Evolutionary conservation across 257 asterid species (phyloP).

Genomic region (Solanum pennellii): DNA sequence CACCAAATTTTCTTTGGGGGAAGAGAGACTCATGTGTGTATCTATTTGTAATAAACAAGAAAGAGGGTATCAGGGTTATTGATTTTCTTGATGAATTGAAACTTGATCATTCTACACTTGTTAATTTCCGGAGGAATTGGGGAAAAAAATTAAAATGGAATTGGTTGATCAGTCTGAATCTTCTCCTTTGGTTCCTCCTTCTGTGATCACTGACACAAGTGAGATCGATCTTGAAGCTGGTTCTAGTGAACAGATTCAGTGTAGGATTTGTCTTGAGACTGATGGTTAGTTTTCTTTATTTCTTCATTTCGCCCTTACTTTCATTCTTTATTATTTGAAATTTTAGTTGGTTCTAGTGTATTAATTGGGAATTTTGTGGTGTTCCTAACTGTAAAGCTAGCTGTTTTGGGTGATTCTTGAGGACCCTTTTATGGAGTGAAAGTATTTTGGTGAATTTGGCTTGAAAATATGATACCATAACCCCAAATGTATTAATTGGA

Average conservation of each 20-base stretch:
- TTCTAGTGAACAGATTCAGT: conserved; percentile 91
- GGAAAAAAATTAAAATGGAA: conserved; percentile 36
- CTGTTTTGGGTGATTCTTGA: not conserved
- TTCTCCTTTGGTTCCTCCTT: conserved; percentile 64
- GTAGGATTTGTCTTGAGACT: conserved; percentile 95
- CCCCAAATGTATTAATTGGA: not conserved
- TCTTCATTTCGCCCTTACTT: not conserved
- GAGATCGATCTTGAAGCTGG: conserved; percentile 97
- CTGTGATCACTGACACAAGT: conserved; percentile 41
- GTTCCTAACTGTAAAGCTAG: not conserved
- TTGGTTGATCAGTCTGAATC: conserved; percentile 41
- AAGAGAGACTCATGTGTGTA: not conserved
- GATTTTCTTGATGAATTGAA: not conserved
- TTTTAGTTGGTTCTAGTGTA: not conserved
- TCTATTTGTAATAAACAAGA: not conserved
- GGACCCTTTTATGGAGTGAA: not conserved
- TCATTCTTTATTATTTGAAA: not conserved
- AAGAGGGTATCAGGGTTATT: not conserved
- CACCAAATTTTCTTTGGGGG: not conserved
- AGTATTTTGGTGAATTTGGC: not conserved
- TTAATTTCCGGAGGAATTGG: not conserved
- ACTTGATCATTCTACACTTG: not conserved
- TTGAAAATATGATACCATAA: not conserved
- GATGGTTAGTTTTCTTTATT: conserved; percentile 40
- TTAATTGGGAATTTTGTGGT: not conserved